Evolutionary conservation across 2,329 filamentous ascomycete species (phyloP).

Genomic region (Cryphonectria carpinicola): DNA sequence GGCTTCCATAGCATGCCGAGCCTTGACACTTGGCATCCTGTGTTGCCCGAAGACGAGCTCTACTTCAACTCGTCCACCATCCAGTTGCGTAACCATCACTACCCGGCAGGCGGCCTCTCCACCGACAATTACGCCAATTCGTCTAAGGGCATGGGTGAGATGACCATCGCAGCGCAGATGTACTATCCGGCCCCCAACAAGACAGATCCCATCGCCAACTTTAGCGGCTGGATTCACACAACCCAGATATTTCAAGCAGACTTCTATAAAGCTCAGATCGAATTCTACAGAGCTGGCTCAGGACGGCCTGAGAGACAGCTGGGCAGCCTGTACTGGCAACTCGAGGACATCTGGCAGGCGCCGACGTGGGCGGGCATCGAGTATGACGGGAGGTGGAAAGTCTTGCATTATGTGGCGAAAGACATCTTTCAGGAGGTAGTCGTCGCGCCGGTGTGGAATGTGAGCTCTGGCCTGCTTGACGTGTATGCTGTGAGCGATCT

Average conservation of each 20-base stretch:
- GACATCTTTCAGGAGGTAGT: slow-evolving; percentile 64
- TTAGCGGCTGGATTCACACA: slow-evolving; percentile 63
- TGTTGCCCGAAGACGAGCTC: slow-evolving; percentile 53
- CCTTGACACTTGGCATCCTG: slow-evolving; percentile 60
- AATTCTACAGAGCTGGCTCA: slow-evolving; percentile 64
- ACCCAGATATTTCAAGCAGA: slow-evolving; percentile 69
- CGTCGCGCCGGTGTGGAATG: slow-evolving; percentile 60
- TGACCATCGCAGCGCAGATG: slow-evolving; percentile 58
- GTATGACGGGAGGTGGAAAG: slow-evolving; percentile 66
- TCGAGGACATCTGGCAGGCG: slow-evolving; percentile 68
- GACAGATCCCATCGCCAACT: slow-evolving; percentile 57
- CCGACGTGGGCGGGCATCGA: slow-evolving; percentile 68
- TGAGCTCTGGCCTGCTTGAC: slow-evolving; percentile 51
- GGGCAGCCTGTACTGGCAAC: slow-evolving; percentile 66
- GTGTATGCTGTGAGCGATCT: slow-evolving; percentile 62
- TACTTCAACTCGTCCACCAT: slow-evolving; percentile 61
- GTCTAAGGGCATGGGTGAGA: slow-evolving; percentile 55
- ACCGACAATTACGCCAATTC: slow-evolving; percentile 50
- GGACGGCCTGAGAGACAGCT: slow-evolving; percentile 61
- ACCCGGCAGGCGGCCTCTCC: slow-evolving; percentile 52
- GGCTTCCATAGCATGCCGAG: slow-evolving; percentile 67
- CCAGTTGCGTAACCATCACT: slow-evolving; percentile 62
- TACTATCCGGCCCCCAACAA: slow-evolving; percentile 63
- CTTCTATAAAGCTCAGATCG: slow-evolving; percentile 62
- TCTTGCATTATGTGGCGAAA: slow-evolving; percentile 60